Evolutionary conservation across 2,329 filamentous ascomycete genomes (phyloP).

Genomic region (Sporothrix luriei): DNA sequence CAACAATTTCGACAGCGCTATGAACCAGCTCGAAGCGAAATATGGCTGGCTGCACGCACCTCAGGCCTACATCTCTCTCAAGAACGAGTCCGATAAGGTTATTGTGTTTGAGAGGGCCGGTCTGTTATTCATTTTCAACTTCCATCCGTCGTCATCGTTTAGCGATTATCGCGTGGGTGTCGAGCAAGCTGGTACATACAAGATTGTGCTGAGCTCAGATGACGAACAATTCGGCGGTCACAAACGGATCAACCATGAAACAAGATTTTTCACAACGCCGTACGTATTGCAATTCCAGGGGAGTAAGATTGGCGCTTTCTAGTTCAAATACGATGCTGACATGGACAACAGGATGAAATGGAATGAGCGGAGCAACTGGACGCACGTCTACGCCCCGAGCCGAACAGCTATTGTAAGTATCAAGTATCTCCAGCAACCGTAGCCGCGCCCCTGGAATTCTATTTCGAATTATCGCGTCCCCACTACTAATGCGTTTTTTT

Average conservation of each 20-base stretch:
- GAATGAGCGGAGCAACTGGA: conserved; percentile 88
- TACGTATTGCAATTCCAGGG: conserved; percentile 25
- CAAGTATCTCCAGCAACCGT: conserved; percentile 1
- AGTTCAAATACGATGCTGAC: conserved; percentile 28
- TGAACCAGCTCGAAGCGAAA: conserved; percentile 85
- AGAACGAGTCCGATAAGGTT: conserved; percentile 91
- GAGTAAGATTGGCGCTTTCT: neutral
- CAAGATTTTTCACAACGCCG: conserved; percentile 88
- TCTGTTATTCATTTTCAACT: conserved; percentile 94
- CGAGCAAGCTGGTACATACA: conserved; percentile 81
- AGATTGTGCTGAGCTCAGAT: conserved; percentile 82
- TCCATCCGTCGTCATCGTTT: conserved; percentile 82
- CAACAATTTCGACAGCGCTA: conserved; percentile 88
- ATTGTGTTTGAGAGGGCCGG: conserved; percentile 93
- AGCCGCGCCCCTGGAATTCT: neutral
- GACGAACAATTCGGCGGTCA: conserved; percentile 76
- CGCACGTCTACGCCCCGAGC: conserved; percentile 86
- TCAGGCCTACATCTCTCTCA: conserved; percentile 90
- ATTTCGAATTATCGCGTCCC: conserved; percentile 14
- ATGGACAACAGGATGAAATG: conserved; percentile 62
- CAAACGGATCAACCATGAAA: conserved; percentile 73
- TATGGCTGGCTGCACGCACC: conserved; percentile 86
- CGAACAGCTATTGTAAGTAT: conserved; percentile 76
- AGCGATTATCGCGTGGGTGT: conserved; percentile 91
- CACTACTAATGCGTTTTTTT: conserved; percentile 21